Base-by-base conservation (phyloP, 2,329 filamentous ascomycete species). In the Beauveria scarabaeidicola region DNA sequence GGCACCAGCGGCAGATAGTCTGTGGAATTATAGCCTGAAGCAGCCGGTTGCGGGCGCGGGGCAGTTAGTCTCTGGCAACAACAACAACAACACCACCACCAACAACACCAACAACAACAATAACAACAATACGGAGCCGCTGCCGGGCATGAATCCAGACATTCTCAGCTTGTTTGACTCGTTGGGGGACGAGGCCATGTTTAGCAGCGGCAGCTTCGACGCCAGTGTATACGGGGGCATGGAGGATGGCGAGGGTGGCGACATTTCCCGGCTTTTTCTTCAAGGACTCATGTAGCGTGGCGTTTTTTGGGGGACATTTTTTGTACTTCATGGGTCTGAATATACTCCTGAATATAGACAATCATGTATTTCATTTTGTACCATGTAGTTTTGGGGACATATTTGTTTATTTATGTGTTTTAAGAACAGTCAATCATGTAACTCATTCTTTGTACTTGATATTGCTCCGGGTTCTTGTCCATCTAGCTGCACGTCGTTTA, bases 81-180 rank as follows among this genome's bases (percentile, higher is more conserved):
- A 15, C 7, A 47, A n/a, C n/a, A 19, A 15, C 7, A 47, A n/a
- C n/a, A 19, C 3, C 13, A 23, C 10, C 8, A 15, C 10, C 25
- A 43, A 23, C 10, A 40, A 25, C 40, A 17, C 25, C 41, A 23
- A 9, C 41, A 44, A 23, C 9, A 19, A n/a, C n/a, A 27, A 27
- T 2, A 11, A 17, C 27, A 46, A 27, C 15, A 43, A 29, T 19
- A 13, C 29, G 40, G 52, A 55, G 27, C 40, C 43, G 41, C 27
- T 55, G 41, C 52, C 52, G 11, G 66, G 69, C 23, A 72, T 74
- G 67, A 67, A 69, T 8, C 69, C 67, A n/a, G 70, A 74, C 5
- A 63, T 75, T 1, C 58, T 75, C 19, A 67, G 67, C 17, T 62
- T 75, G 1, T 75, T 75, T 54, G 69, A 74, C 43, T 67, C 68